Conservation (phyloP, 164 flowering plant genomes). For the Vitis rotundifolia region DNA sequence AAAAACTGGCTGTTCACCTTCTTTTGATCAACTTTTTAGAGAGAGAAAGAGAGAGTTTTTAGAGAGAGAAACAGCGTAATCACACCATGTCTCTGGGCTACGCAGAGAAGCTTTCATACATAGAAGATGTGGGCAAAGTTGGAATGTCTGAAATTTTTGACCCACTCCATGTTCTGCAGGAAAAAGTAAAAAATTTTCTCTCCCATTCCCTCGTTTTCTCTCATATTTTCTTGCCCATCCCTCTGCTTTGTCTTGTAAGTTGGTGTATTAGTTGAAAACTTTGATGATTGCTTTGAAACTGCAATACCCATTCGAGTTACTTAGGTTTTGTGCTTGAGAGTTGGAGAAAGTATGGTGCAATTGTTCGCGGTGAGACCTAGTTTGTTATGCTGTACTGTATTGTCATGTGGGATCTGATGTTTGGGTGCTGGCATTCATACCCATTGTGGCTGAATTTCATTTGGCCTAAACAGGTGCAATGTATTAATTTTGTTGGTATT, state of each 20-base stretch:
- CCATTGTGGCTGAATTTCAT: too few species aligned
- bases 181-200: constrained; percentile 48
- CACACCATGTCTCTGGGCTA: constrained; percentile 81
- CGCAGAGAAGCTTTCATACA: constrained; percentile 87
- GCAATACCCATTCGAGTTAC: too few species aligned
- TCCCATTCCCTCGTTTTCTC: neutral
- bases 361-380: too few species aligned
- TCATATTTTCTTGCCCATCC: neutral
- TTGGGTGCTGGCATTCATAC: too few species aligned
- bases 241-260: neutral
- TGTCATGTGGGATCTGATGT: too few species aligned
- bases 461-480: too few species aligned
- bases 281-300: too few species aligned
- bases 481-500: too few species aligned
- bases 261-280: neutral
- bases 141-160: constrained; percentile 89
- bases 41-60: constrained; percentile 10
- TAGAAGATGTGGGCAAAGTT: constrained; percentile 81
- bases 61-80: neutral
- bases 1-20: constrained; percentile 1
- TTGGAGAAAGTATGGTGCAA: too few species aligned
- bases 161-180: constrained; percentile 51
- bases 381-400: too few species aligned
- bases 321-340: too few species aligned
- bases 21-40: constrained; percentile 7